Base-by-base conservation (phyloP, 2,329 filamentous ascomycete genomes). In the Fusarium sterilihyphosum region DNA sequence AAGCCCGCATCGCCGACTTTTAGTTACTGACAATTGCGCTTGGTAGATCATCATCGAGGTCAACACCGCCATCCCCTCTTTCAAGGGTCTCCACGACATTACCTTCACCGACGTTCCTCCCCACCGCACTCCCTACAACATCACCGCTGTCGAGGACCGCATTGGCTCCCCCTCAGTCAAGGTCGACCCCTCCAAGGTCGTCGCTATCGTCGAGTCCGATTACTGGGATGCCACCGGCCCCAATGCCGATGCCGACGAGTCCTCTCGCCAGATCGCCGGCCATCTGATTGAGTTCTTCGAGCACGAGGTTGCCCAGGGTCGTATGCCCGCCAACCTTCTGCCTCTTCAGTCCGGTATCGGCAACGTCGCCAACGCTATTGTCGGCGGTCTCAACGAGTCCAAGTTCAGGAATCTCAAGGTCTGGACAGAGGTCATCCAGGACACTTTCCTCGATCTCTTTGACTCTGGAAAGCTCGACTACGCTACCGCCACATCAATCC, bases 401-500 rank as follows among this genome's bases (percentile, higher is more conserved):
- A 92, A 95, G 82, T 97, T 97, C 88, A 89, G 90, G 81, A 93
- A 97, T 85, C 89, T 98, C 66, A 95, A 93, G 81, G 95, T 97
- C 44, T 97, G 94, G 95, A 97, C 95, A 31, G 94, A 97, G 84
- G 94, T 97, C 54, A 91, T 97, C 65, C 94, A 97, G 85, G 94
- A 97, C 82, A 95, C 93, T 29, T 97, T 97, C 90, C 89, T 97
- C 31, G 95, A 97, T 82, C 92, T 97, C 62, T 97, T 97, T 84
- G 95, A 97, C 86, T 93, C 90, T 68, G 94, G 94, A 33, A 92
- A 94, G 80, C 89, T 97, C 26, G 94, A 97, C 85, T 97, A 96
- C 79, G 95, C 94, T 50, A 97, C 94, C 0, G 94, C 94, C 44
- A 97, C 94, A 12, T 95, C 93, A 6, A 94, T 97, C 79, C 93